phyloP scores from a whole-genome alignment of 2,329 filamentous ascomycete species.

The Penicillium sp. region DNA sequence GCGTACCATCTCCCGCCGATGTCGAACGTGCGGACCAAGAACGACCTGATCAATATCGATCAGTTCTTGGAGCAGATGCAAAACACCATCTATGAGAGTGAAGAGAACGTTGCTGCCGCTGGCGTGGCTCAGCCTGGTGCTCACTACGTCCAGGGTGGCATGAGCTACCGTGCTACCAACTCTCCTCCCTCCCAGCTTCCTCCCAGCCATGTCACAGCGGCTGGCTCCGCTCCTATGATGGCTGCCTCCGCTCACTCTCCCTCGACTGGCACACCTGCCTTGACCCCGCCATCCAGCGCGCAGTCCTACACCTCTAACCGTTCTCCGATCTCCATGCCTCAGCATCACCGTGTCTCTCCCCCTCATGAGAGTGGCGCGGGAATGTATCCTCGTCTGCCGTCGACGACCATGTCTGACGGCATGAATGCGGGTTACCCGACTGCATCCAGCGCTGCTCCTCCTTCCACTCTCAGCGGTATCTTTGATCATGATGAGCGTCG shows the following conservation, averaged over 20 bases:
- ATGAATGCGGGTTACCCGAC: conserved; percentile 51
- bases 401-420: conserved; percentile 57
- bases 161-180: conserved; percentile 56
- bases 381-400: conserved; percentile 64
- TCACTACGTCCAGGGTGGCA: conserved; percentile 59
- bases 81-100: conserved; percentile 90
- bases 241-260: conserved; percentile 45
- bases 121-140: conserved; percentile 72
- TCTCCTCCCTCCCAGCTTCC: conserved; percentile 51
- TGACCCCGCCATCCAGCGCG: conserved; percentile 62
- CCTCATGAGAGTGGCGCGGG: conserved; percentile 48
- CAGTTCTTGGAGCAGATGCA: conserved; percentile 95
- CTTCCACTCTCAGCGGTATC: conserved; percentile 58
- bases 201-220: conserved; percentile 40
- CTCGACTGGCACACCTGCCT: conserved; percentile 56
- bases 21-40: conserved; percentile 86
- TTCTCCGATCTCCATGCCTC: conserved; percentile 56
- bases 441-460: conserved; percentile 55
- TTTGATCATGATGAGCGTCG: conserved; percentile 61
- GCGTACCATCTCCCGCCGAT: conserved; percentile 84
- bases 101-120: conserved; percentile 73
- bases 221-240: conserved; percentile 40
- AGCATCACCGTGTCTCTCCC: conserved; percentile 51
- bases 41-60: conserved; percentile 89
- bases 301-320: conserved; percentile 63